phyloP scores from a whole-genome alignment of 2,329 filamentous ascomycete genomes.

The Colletotrichum aenigma region DNA sequence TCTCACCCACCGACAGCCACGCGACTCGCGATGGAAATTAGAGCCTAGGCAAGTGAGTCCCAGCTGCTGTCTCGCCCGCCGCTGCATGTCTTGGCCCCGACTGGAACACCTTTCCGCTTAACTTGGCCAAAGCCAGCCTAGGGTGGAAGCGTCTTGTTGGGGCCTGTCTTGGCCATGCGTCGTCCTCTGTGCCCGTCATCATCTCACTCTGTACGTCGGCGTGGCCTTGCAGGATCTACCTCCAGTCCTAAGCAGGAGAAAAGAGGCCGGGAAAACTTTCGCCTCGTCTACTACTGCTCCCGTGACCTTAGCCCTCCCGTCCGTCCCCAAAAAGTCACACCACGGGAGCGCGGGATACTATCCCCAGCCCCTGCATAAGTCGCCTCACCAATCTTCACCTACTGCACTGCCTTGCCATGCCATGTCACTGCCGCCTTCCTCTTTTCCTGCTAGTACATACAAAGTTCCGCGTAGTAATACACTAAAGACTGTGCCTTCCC shows the following conservation, averaged over 20 bases:
- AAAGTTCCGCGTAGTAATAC: neutral
- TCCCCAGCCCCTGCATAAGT: conserved; percentile 9
- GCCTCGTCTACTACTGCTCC: neutral
- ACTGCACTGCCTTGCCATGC: neutral
- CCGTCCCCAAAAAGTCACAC: neutral
- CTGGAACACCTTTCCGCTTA: neutral
- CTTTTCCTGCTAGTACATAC: neutral
- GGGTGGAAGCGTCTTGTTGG: neutral
- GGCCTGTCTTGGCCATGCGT: neutral
- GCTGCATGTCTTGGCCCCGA: neutral
- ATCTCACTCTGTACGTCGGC: neutral
- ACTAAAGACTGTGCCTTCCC: neutral
- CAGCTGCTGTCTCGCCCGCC: neutral
- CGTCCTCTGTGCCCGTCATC: neutral
- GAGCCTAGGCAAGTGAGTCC: neutral
- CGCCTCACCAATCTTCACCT: neutral
- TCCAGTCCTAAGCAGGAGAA: neutral
- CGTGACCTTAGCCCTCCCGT: neutral
- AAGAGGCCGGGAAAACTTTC: neutral
- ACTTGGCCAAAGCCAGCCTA: neutral
- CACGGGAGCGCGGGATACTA: neutral
- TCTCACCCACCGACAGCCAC: neutral
- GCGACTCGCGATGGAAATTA: neutral
- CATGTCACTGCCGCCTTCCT: neutral
- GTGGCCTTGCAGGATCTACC: neutral